Evolutionary conservation across 257 asterid genomes (phyloP).

Genomic region (Forsythia suspensa): DNA sequence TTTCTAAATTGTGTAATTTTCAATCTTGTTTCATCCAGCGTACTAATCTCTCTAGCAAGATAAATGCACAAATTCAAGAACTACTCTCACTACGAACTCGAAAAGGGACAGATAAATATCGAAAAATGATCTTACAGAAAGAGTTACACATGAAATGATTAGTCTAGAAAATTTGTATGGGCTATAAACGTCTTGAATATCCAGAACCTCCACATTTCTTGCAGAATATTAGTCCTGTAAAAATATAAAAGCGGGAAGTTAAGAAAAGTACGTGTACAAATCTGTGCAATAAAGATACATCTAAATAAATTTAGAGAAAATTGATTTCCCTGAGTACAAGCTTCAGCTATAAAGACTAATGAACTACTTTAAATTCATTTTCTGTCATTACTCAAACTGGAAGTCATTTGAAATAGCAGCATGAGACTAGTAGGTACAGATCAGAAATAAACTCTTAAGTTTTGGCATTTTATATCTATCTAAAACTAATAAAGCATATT

Average conservation of each 20-base stretch:
- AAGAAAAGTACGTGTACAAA: neutral
- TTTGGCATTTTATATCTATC: neutral
- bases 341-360: neutral
- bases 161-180: conserved; percentile 8
- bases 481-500: neutral
- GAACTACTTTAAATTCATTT: neutral
- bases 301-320: neutral
- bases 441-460: neutral
- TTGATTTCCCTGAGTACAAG: neutral
- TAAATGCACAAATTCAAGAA: neutral
- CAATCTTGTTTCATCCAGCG: neutral
- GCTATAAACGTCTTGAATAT: conserved; percentile 73
- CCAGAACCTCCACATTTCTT: conserved; percentile 96
- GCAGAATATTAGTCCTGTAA: conserved; percentile 80
- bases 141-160: conserved; percentile 11
- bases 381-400: neutral
- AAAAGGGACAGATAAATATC: conserved; percentile 12
- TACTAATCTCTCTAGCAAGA: neutral
- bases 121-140: conserved; percentile 23
- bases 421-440: neutral
- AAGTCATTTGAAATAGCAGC: neutral
- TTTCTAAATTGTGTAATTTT: too few species aligned
- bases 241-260: neutral
- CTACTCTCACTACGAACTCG: neutral
- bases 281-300: neutral